Conservation (phyloP, 2,329 filamentous ascomycete genomes). For the Fusarium lyarnte region DNA sequence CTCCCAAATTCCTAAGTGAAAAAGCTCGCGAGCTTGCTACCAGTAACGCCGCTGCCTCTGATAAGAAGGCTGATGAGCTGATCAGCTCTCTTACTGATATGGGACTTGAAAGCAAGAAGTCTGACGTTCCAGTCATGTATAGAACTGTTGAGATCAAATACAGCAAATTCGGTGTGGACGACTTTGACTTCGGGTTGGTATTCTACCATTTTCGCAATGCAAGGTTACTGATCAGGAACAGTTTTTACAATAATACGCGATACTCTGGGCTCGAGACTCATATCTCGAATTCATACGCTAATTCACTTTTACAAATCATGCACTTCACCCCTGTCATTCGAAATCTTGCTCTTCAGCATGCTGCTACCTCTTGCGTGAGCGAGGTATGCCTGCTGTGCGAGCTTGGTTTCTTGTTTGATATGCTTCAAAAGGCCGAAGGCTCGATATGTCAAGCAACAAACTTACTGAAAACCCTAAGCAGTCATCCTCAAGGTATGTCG, state of each 20-base stretch:
- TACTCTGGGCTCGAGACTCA: constrained; percentile 96
- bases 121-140: constrained; percentile 89
- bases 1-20: constrained; percentile 94
- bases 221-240: constrained; percentile 48
- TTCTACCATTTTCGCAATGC: neutral
- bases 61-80: constrained; percentile 64
- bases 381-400: constrained; percentile 92
- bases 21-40: constrained; percentile 77
- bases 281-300: constrained; percentile 96
- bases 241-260: constrained; percentile 92
- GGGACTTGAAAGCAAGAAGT: constrained; percentile 77
- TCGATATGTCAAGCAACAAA: constrained; percentile 97
- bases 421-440: constrained; percentile 95
- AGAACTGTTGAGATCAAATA: constrained; percentile 98
- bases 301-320: constrained; percentile 88
- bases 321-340: constrained; percentile 89
- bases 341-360: constrained; percentile 89
- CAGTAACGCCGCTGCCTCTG: constrained; percentile 53
- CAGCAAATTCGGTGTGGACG: constrained; percentile 98
- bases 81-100: constrained; percentile 72
- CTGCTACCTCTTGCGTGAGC: constrained; percentile 82
- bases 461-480: constrained; percentile 87
- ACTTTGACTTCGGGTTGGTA: constrained; percentile 92
- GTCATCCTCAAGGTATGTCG: constrained; percentile 74
- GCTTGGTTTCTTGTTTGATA: constrained; percentile 94